A percentile compares a stretch with the other conserved stretches of the same genome.
Evolutionary conservation across 106 monocot genomes (phyloP).

Genomic region (Dioscorea dumetorum): DNA sequence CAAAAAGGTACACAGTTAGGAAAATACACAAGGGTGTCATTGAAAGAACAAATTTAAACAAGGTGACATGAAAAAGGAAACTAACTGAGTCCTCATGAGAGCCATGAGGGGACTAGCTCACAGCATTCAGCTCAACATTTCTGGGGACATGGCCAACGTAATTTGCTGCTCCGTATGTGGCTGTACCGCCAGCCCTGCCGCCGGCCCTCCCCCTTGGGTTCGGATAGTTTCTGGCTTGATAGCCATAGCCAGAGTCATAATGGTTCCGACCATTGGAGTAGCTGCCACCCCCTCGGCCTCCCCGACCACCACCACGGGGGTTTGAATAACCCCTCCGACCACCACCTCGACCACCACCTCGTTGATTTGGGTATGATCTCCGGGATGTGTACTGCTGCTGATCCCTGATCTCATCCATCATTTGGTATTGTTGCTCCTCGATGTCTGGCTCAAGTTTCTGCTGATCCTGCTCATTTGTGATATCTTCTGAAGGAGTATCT

Average conservation of each 20-base stretch:
- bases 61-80: too few relatives aligned
- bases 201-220: slow-evolving; percentile 35
- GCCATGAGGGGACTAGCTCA: too few relatives aligned
- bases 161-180: slow-evolving; percentile 17
- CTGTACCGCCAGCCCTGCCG: slow-evolving; percentile 34
- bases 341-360: slow-evolving; percentile 39
- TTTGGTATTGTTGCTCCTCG: slow-evolving; percentile 21
- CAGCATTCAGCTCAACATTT: slow-evolving; percentile 15
- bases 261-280: slow-evolving; percentile 48
- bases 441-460: too few relatives aligned
- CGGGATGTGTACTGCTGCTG: slow-evolving; percentile 21
- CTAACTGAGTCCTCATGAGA: too few relatives aligned
- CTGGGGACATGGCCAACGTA: slow-evolving; percentile 18
- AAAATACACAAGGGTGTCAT: too few relatives aligned
- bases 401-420: slow-evolving; percentile 21
- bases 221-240: slow-evolving; percentile 42
- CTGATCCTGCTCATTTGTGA: not conserved
- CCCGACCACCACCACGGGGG: slow-evolving; percentile 29
- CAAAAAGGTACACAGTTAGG: too few relatives aligned
- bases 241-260: slow-evolving; percentile 25
- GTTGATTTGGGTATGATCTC: slow-evolving; percentile 33
- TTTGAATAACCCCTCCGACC: slow-evolving; percentile 25
- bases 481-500: slow-evolving; percentile 15
- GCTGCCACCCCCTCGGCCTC: slow-evolving; percentile 24
- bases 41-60: too few relatives aligned